Base-by-base conservation (phyloP, 2,329 filamentous ascomycete species). In the Botryotinia narcissicola region DNA sequence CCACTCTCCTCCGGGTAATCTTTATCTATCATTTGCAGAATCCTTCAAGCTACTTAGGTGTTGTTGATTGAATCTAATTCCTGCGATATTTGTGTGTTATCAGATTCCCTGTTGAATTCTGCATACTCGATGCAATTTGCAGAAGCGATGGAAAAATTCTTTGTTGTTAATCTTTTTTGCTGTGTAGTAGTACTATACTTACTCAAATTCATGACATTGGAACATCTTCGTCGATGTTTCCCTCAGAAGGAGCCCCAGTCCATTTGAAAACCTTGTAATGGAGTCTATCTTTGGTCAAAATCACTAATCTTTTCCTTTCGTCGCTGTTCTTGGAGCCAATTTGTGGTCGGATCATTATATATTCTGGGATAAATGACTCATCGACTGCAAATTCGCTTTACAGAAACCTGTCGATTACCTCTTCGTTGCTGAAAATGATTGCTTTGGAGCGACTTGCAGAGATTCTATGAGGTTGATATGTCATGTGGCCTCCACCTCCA, bases 221-320 rank as follows among this genome's bases (percentile, higher is more conserved):
- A 9, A 76, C 71, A 71, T 80, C 78, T 25, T 77, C 74, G 71
- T 77, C 76, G 16, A 18, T 35, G 3, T 32, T 54, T 22, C 67
- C 64, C 9, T 62, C 18, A 29, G 66, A 25, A 1, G 67, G 22
- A 40, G 40, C 60, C 22, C 20, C 40, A 9, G 57, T 42, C 35
- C 78, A 74, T 40, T 74, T 78, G 32, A 80, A 76, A 40, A 81
- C 76, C 66, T 78, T 79, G 61, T 81, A 81, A 35, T 78, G 76
- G 59, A 78, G 32, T 37, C 71, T 74, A 51, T 79, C 77, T 74
- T 78, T 76, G 35, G 75, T 73, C 12, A 81, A 70, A 42, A 81
- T 42, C 46, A 80, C 71, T 12, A 81, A 69, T 64, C 79, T 76
- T 66, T 73, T 73, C 32, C 61, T 69, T 37, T 78, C 74, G 37